Evolutionary conservation across 305 asterid species (phyloP), one percentile per base, ranked within the genome.

Genomic region (Salvia sclarea): DNA sequence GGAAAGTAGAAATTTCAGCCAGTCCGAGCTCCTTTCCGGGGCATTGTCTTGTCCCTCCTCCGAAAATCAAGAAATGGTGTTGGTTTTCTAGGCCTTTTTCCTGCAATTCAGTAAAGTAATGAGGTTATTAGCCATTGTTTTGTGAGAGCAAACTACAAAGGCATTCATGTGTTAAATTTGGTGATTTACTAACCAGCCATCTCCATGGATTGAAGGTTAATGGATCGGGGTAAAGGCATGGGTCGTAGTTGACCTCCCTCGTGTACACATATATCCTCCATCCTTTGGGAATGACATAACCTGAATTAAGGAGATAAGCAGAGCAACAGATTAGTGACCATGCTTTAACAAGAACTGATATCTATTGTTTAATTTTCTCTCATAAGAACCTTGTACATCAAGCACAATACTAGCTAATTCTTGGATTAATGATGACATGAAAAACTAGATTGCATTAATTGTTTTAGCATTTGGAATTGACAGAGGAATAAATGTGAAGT

Each of bases 221-320:
- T 8, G 99, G 98, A 72, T 91, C 95, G 5, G 97, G 95, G 76
- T 95, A 95, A 33, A 88, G 73, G 61, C 79, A 44, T 20, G 96
- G 88, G 60, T 95, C 99, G 64, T 95, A 95, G 76, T 91, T 95
- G 75, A 91, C 86, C 80, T 94, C 99, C 75, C 99, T 88, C 12
- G 99, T 95, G 78, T 95, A 95, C 43, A 95, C 99, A 64, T 95
- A 95, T 64, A 95, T 95, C 79, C 97, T 89, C 99, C 99, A 95
- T 76, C 97, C 99, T 68, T 83, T 70, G 17, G 99, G 97, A 68
- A 95, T 85, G 24, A 81, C 68, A 64, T 85, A 95, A 18, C 98
- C 99, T 95, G 93, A 38, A 75, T 35, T n/a, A n/a, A 81, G 44
- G 33, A 33, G 37, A 72, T n/a, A 72, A 48, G 35, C 62, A 69